phyloP scores from a whole-genome alignment of 78 protist species.

The Dictyostelium discoideum region dicty_2.7 NC_007089.4:4675501-4676000 shows the following conservation, averaged over 20 bases:
- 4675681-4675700: not conserved
- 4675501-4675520: conserved; percentile 62
- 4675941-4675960: conserved; percentile 47
- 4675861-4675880: conserved; percentile 74
- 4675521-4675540: conserved; percentile 44
- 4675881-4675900: conserved; percentile 72
- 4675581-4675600: too few relatives aligned
- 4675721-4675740: not conserved
- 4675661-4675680: not conserved
- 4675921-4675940: conserved; percentile 40
- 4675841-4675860: conserved; percentile 63
- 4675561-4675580: not conserved
- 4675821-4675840: conserved; percentile 77
- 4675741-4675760: conserved; percentile 48
- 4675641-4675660: not conserved
- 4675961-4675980: conserved; percentile 42
- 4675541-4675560: conserved; percentile 6
- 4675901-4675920: conserved; percentile 54
- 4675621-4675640: too few relatives aligned
- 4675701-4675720: not conserved
- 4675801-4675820: conserved; percentile 64
- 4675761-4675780: conserved; percentile 66
- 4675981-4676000: conserved; percentile 69
- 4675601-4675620: not conserved
- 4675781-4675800: conserved; percentile 69